Conservation (phyloP, 1,139 yeast genomes). For the Debaryomyces robertsiae region DNA sequence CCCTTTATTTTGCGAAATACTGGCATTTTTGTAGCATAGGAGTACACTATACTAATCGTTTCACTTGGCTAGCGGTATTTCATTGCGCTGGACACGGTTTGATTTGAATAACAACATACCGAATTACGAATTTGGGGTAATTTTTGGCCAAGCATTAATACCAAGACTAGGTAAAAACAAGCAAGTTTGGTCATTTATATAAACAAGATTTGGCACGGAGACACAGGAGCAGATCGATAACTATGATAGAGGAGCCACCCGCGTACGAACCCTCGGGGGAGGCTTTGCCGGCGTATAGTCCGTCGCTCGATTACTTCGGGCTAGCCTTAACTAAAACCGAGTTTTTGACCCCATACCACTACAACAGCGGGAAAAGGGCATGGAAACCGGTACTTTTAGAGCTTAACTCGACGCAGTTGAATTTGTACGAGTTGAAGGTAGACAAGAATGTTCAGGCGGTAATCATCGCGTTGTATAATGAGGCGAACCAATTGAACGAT, state of each 20-base stretch:
- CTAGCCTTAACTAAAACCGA: constrained; percentile 39
- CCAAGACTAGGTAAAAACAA: too few species aligned
- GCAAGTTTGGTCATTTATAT: too few species aligned
- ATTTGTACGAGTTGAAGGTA: constrained; percentile 38
- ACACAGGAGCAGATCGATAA: constrained; percentile 10
- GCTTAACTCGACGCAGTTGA: constrained; percentile 59
- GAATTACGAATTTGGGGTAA: neutral
- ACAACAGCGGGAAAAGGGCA: constrained; percentile 26
- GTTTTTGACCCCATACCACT: constrained; percentile 41
- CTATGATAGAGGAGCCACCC: constrained; percentile 16
- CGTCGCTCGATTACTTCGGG: constrained; percentile 39
- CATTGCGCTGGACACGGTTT: too few species aligned
- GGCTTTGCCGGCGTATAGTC: constrained; percentile 33
- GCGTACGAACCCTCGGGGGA: constrained; percentile 28
- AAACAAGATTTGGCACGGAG: neutral
- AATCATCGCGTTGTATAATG: constrained; percentile 33
- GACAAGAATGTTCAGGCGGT: constrained; percentile 28
- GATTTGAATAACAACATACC: too few species aligned
- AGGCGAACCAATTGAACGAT: constrained; percentile 29
- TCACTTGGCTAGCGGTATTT: too few species aligned
- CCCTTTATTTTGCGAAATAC: too few species aligned
- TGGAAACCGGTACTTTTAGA: constrained; percentile 58
- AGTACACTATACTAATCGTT: too few species aligned
- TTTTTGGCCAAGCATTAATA: neutral
- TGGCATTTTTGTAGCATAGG: too few species aligned